These are phyloP conservation scores for Akanthomyces dipterigenus DNA, from an alignment of 2,329 filamentous ascomycete genomes.

Conservation along the genomic window DNA sequence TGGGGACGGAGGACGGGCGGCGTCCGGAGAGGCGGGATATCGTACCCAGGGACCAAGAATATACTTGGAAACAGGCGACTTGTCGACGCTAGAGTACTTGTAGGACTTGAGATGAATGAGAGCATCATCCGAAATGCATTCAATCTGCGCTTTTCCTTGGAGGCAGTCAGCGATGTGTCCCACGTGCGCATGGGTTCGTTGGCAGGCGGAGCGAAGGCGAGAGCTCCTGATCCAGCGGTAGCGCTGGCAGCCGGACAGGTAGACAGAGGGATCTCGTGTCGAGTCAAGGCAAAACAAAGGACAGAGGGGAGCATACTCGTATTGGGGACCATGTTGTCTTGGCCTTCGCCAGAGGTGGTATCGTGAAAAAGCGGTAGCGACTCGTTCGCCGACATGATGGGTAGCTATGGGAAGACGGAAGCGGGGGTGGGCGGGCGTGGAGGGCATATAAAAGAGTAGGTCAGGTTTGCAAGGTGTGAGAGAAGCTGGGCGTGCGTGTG, in stretches of 20 bases:
- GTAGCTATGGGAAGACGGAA: background rate
- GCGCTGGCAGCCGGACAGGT: background rate
- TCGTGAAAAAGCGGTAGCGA: slow-evolving; percentile 11
- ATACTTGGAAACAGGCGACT: slow-evolving; percentile 88
- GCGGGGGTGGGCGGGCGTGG: slow-evolving; percentile 1
- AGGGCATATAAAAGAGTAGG: slow-evolving; percentile 9
- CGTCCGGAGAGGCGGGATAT: slow-evolving; percentile 14
- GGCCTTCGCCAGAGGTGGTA: background rate
- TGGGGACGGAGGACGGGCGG: background rate
- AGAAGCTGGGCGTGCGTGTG: background rate
- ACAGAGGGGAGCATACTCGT: slow-evolving; percentile 4
- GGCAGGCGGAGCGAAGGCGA: background rate
- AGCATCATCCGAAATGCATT: slow-evolving; percentile 82
- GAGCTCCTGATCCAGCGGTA: background rate
- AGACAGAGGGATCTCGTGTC: background rate
- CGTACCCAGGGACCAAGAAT: slow-evolving; percentile 92
- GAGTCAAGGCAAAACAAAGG: background rate
- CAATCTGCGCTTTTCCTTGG: slow-evolving; percentile 48
- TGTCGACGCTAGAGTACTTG: slow-evolving; percentile 96
- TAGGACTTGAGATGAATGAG: slow-evolving; percentile 88
- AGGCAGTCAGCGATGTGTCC: background rate
- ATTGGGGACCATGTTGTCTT: slow-evolving; percentile 11
- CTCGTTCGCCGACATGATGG: slow-evolving; percentile 12
- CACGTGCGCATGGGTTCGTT: background rate
- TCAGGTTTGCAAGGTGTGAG: background rate